phyloP scores from a whole-genome alignment of 2,329 filamentous ascomycete species.

The Neocucurbitaria cava region DNA sequence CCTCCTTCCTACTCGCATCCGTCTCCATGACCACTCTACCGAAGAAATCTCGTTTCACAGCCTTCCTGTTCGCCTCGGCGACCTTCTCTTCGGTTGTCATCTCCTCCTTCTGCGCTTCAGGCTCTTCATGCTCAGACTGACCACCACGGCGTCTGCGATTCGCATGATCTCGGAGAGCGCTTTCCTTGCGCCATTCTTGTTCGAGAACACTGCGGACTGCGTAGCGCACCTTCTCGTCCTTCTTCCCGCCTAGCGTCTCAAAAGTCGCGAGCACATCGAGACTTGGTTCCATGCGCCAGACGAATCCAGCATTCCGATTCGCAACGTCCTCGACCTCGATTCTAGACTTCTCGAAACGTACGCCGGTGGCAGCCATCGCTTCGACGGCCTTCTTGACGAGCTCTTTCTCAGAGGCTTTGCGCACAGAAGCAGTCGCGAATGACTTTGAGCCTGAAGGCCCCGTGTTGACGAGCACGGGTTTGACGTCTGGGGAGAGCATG shows the following conservation, averaged over 20 bases:
- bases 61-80: slow-evolving; percentile 33
- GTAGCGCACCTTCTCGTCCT: slow-evolving; percentile 79
- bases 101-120: slow-evolving; percentile 21
- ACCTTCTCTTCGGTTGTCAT: slow-evolving; percentile 29
- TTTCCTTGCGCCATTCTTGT: slow-evolving; percentile 82
- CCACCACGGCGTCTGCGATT: slow-evolving; percentile 64
- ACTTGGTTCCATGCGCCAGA: slow-evolving; percentile 93
- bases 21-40: slow-evolving; percentile 70
- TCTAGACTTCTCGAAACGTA: slow-evolving; percentile 80
- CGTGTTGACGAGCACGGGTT: slow-evolving; percentile 84
- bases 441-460: slow-evolving; percentile 48
- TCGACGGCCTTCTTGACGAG: slow-evolving; percentile 82
- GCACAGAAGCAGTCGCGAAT: slow-evolving; percentile 76
- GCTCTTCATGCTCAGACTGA: slow-evolving; percentile 26
- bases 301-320: slow-evolving; percentile 66
- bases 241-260: slow-evolving; percentile 67
- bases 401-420: slow-evolving; percentile 81
- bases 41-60: slow-evolving; percentile 83
- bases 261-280: slow-evolving; percentile 82
- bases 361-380: slow-evolving; percentile 81
- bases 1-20: slow-evolving; percentile 49
- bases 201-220: slow-evolving; percentile 93
- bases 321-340: slow-evolving; percentile 71
- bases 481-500: slow-evolving; percentile 87
- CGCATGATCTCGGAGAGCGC: slow-evolving; percentile 69